Conservation (phyloP, 495 filamentous ascomycete species). For the Filosporella fistucella region DNA sequence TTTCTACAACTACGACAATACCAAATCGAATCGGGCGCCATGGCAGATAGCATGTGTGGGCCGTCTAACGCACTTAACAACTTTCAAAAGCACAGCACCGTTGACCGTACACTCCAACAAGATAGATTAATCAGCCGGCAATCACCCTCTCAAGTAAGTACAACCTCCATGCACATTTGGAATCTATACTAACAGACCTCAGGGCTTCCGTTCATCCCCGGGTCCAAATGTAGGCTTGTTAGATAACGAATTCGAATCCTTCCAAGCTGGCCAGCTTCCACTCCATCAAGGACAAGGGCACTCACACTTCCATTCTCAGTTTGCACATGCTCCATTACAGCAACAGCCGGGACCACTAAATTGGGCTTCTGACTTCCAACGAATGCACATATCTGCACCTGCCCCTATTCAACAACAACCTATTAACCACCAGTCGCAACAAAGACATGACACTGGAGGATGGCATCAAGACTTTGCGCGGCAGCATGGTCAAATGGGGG, state of each 20-base stretch:
- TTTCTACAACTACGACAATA: no score
- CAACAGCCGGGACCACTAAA: constrained; percentile 14
- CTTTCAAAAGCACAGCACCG: constrained; percentile 73
- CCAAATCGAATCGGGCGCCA: constrained; percentile 38
- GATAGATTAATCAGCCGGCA: constrained; percentile 60
- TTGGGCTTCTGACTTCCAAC: constrained; percentile 32
- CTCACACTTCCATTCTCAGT: constrained; percentile 14
- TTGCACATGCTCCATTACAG: constrained; percentile 6
- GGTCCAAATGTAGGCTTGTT: constrained; percentile 49
- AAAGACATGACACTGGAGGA: constrained; percentile 25
- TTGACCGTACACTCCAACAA: constrained; percentile 80
- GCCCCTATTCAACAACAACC: constrained; percentile 9
- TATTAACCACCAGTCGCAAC: constrained; percentile 14
- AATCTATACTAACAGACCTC: constrained; percentile 4
- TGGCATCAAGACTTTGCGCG: constrained; percentile 57
- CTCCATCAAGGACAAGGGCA: constrained; percentile 13
- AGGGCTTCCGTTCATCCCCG: constrained; percentile 60
- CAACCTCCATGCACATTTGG: neutral
- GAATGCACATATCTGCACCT: constrained; percentile 23
- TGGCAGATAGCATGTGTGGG: constrained; percentile 83
- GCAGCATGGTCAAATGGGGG: constrained; percentile 26
- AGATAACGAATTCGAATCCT: constrained; percentile 68
- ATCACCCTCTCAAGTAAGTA: constrained; percentile 49
- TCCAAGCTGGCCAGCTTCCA: constrained; percentile 52
- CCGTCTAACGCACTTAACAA: constrained; percentile 85